These are phyloP conservation scores for Raphanus hybrid DNA, from an alignment of 441 rosid species.

Conservation along the genomic window DNA sequence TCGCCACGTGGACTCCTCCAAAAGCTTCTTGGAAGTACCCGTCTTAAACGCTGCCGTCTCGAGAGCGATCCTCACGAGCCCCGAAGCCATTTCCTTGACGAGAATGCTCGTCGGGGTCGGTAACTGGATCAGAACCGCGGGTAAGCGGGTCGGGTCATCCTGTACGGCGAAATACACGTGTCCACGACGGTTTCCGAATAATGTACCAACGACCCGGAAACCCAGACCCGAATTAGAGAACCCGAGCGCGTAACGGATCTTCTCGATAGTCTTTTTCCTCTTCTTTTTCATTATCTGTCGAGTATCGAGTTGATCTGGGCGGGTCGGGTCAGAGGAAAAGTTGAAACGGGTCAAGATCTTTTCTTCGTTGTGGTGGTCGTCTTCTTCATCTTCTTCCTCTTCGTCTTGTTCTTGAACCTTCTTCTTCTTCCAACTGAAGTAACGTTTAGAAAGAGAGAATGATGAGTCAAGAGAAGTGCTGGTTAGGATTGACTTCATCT, in stretches of 20 bases:
- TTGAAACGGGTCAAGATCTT: constrained; percentile 48
- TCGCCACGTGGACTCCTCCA: constrained; percentile 68
- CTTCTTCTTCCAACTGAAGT: constrained; percentile 71
- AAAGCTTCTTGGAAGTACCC: constrained; percentile 41
- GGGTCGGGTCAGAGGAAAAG: constrained; percentile 43
- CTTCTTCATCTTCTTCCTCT: too few relatives aligned
- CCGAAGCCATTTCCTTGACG: constrained; percentile 72
- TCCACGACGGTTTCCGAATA: constrained; percentile 68
- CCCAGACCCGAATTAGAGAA: constrained; percentile 46
- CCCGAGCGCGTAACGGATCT: constrained; percentile 58
- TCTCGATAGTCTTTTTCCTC: constrained; percentile 40
- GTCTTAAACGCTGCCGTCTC: constrained; percentile 38
- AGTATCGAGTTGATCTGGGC: constrained; percentile 7
- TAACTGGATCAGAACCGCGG: constrained; percentile 62
- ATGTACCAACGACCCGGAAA: constrained; percentile 60
- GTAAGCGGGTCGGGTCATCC: constrained; percentile 54
- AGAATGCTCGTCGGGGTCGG: constrained; percentile 64
- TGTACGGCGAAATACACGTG: constrained; percentile 70
- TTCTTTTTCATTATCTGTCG: constrained; percentile 22
- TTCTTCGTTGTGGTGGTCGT: constrained; percentile 31
- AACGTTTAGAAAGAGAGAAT: constrained; percentile 68
- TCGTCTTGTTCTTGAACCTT: constrained; percentile 35
- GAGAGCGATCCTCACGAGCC: constrained; percentile 63
- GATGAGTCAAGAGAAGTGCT: constrained; percentile 68
- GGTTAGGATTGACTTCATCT: constrained; percentile 61